phyloP scores from a whole-genome alignment of 768 basidiomycete genomes.

The Asterophora parasitica region DNA sequence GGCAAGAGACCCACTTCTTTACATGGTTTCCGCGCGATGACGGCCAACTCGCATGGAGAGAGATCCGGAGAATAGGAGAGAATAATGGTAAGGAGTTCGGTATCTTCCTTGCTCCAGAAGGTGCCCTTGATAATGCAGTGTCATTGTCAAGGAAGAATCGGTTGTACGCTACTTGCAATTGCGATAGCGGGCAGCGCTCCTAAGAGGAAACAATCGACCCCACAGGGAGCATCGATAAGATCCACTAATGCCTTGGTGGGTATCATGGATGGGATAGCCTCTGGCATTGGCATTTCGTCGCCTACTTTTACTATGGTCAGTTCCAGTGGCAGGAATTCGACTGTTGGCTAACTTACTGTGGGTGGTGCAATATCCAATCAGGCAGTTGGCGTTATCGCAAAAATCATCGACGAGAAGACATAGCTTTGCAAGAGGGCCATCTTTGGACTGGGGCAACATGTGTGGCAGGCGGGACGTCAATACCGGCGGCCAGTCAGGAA shows the following conservation, averaged over 20 bases:
- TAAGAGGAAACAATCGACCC: slow-evolving; percentile 29
- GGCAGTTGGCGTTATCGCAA: slow-evolving; percentile 49
- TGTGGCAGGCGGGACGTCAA: slow-evolving; percentile 8
- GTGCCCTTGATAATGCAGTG: slow-evolving; percentile 18
- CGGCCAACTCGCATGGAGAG: slow-evolving; percentile 50
- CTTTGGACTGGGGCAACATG: slow-evolving; percentile 3
- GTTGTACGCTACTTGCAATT: slow-evolving; percentile 13
- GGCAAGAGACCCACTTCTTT: slow-evolving; percentile 38
- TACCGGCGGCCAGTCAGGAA: slow-evolving; percentile 27
- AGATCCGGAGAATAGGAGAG: slow-evolving; percentile 40
- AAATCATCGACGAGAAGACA: slow-evolving; percentile 37
- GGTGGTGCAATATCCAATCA: slow-evolving; percentile 43
- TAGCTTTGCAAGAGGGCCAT: slow-evolving; percentile 20
- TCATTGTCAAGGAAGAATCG: not conserved
- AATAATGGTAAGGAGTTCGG: slow-evolving; percentile 33
- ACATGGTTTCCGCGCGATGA: slow-evolving; percentile 55
- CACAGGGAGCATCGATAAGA: slow-evolving; percentile 22
- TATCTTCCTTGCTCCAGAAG: slow-evolving; percentile 35
- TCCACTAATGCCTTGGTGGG: slow-evolving; percentile 16
- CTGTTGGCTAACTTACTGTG: slow-evolving; percentile 35
- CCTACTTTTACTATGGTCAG: slow-evolving; percentile 18
- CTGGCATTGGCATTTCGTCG: slow-evolving; percentile 24
- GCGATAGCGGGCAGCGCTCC: slow-evolving; percentile 11
- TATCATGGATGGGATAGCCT: slow-evolving; percentile 19
- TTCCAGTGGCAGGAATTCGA: not conserved